Evolutionary conservation across 1,284 basidiomycete genomes (phyloP), one percentile per base, ranked within the genome.

Genomic region (Rhodotorula sp.): DNA sequence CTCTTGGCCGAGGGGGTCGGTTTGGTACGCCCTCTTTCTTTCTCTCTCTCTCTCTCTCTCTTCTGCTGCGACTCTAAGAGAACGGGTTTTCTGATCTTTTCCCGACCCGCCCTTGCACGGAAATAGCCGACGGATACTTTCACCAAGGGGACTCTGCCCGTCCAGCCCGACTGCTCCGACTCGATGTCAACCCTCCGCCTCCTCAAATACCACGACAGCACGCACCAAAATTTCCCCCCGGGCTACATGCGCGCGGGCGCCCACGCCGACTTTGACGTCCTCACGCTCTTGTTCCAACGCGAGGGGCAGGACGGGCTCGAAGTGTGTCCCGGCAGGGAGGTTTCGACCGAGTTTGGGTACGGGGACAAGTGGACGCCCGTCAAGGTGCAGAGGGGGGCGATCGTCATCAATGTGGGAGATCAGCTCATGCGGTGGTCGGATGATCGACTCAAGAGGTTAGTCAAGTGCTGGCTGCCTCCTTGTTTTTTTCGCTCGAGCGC

Each of bases 201-300:
- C 58, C 73, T 80, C 56, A 78, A 80, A 58, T 80, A 80, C 67
- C 76, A 77, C 66, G 69, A 70, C 26, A 74, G 74, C n/a, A 71
- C 75, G 29, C 75, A 74, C 58, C 73, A 77, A 65, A 75, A 74
- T 48, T 71, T 77, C 29, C 75, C 73, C 39, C 51, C 58, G 52
- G 64, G 69, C 59, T 78, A 77, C 63, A 76, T 76, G 69, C 70
- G 78, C 31, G 78, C 78, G 16, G 72, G 70, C 12, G 71, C 77
- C 23, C 79, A 80, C 65, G 73, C 78, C 56, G 78, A 80, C 52
- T 79, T 80, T 54, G 78, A 76, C 52, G 71, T 79, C 59, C 72
- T 80, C 31, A 80, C 78, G 26, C 68, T 80, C 58, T 72, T 80
- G 23, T 80, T 80, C 70, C 79, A 80, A 34, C 72, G 77, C 29